Conservation (phyloP, 257 asterid species). For the Solanum peruvianum region DNA sequence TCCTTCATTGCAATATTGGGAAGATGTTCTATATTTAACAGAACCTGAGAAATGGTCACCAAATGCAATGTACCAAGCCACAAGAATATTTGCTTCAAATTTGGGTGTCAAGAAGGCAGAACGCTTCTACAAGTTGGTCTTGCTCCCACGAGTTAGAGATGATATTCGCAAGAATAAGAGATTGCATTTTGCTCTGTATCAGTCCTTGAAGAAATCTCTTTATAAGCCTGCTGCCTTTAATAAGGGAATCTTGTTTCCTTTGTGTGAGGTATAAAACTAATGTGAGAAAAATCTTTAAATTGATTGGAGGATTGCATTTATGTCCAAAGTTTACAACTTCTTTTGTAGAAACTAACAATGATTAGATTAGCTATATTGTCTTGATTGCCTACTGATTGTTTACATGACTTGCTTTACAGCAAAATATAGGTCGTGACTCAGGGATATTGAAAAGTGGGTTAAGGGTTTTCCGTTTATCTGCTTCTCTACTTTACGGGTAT, state of each 20-base stretch:
- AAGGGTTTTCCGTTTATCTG: background rate
- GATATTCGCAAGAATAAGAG: constrained; percentile 77
- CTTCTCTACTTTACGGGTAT: background rate
- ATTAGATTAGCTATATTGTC: background rate
- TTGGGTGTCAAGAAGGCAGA: constrained; percentile 78
- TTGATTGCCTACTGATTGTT: background rate
- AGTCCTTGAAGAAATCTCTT: constrained; percentile 68
- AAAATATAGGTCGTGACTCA: background rate
- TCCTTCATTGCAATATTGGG: constrained; percentile 72
- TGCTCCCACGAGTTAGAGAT: constrained; percentile 89
- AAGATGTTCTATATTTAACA: constrained; percentile 70
- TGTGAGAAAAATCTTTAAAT: background rate
- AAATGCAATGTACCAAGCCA: constrained; percentile 85
- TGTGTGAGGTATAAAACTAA: constrained; percentile 57
- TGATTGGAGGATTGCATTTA: background rate
- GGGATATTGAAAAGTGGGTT: background rate
- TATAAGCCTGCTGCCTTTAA: constrained; percentile 95
- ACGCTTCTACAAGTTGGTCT: constrained; percentile 71
- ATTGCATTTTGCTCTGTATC: constrained; percentile 80
- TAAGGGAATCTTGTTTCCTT: constrained; percentile 70
- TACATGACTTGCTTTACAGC: background rate
- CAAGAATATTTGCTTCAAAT: constrained; percentile 88
- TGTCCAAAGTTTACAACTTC: background rate
- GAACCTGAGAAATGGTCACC: constrained; percentile 96
- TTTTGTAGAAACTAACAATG: background rate